Evolutionary conservation across 2,329 filamentous ascomycete species (phyloP).

Genomic region (Fusarium sp.): DNA sequence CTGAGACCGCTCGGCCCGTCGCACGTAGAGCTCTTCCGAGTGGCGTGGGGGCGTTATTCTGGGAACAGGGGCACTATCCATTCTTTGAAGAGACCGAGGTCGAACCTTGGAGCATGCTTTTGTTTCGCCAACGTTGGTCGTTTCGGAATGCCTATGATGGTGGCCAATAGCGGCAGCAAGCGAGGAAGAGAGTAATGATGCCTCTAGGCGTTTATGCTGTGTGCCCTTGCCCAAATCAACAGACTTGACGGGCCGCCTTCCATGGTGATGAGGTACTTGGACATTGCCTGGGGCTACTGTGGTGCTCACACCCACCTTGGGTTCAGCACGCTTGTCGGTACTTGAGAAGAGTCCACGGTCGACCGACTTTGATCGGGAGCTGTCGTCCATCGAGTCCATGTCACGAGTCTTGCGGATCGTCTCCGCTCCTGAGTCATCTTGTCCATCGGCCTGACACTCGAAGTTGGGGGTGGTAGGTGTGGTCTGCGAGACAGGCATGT

Average conservation of each 20-base stretch:
- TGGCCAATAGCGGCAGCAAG: constrained; percentile 57
- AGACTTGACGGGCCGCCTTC: constrained; percentile 64
- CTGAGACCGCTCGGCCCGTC: constrained; percentile 15
- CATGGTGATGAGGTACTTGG: constrained; percentile 61
- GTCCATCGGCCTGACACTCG: constrained; percentile 55
- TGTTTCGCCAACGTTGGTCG: constrained; percentile 57
- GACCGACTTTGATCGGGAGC: constrained; percentile 72
- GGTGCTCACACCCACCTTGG: constrained; percentile 75
- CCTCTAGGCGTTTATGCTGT: constrained; percentile 51
- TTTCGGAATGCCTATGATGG: constrained; percentile 62
- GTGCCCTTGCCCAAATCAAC: constrained; percentile 56
- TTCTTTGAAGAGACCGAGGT: constrained; percentile 64
- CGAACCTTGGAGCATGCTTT: constrained; percentile 58
- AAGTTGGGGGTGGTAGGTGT: constrained; percentile 57
- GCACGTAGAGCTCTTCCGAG: constrained; percentile 32
- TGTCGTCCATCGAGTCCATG: constrained; percentile 60
- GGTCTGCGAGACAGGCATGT: constrained; percentile 49
- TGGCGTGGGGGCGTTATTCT: constrained; percentile 34
- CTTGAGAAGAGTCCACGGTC: constrained; percentile 73
- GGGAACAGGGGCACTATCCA: constrained; percentile 51
- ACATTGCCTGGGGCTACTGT: constrained; percentile 73
- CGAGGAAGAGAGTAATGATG: constrained; percentile 59
- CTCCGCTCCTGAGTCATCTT: constrained; percentile 58
- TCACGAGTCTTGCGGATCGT: constrained; percentile 60
- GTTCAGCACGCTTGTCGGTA: constrained; percentile 74